Evolutionary conservation across 2,329 filamentous ascomycete species (phyloP).

Genomic region (Chaetothyriales sp.): DNA sequence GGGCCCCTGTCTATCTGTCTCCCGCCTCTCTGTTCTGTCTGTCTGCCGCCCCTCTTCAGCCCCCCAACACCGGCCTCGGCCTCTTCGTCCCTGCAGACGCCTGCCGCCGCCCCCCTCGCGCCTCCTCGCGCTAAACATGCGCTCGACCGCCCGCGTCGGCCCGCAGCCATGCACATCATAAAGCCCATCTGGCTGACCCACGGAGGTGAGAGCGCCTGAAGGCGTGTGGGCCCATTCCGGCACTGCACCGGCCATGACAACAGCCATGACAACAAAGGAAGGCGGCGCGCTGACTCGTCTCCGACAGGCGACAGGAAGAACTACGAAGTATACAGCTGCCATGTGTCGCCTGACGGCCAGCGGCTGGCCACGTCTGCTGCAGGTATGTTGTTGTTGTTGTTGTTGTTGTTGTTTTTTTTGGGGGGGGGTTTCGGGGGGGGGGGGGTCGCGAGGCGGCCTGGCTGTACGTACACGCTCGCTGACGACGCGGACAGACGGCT

Average conservation of each 20-base stretch:
- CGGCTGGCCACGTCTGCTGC: constrained; percentile 87
- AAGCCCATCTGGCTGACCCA: constrained; percentile 95
- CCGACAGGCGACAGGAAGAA: constrained; percentile 79
- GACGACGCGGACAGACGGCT: constrained; percentile 53
- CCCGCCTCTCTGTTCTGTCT: too few species aligned
- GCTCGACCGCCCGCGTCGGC: background rate
- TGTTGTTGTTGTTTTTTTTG: too few species aligned
- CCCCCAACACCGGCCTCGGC: too few species aligned
- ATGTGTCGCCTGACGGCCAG: constrained; percentile 87
- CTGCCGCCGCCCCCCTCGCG: too few species aligned
- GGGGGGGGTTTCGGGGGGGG: too few species aligned
- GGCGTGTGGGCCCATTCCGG: background rate
- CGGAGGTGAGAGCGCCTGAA: constrained; percentile 32
- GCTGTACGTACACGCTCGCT: background rate
- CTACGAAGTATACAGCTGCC: constrained; percentile 96
- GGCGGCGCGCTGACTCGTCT: constrained; percentile 2
- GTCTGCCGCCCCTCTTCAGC: background rate
- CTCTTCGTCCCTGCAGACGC: background rate
- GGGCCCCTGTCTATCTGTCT: too few species aligned
- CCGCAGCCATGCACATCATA: constrained; percentile 58
- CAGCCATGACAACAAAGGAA: background rate
- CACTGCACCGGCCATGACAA: too few species aligned
- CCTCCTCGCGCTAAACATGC: background rate
- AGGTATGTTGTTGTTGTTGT: constrained; percentile 44
- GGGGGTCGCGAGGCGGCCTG: too few species aligned